Evolutionary conservation across 768 basidiomycete species (phyloP).

Genomic region (Pleurotus ostreatus): DNA sequence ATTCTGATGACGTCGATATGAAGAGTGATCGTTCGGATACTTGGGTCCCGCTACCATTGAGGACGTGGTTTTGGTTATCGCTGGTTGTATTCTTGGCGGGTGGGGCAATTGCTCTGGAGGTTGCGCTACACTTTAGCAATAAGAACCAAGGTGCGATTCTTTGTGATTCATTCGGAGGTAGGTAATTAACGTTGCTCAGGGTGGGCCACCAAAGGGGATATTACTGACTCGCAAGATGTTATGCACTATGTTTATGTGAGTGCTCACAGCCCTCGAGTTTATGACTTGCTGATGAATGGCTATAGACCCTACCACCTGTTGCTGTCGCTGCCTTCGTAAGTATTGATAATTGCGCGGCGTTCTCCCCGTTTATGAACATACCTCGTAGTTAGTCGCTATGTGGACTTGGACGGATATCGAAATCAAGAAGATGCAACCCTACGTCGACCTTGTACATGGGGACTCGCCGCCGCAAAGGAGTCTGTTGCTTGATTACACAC

Average conservation of each 20-base stretch:
- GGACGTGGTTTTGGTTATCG: slow-evolving; percentile 42
- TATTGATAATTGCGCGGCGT: not conserved
- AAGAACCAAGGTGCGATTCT: slow-evolving; percentile 36
- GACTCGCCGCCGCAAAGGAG: slow-evolving; percentile 49
- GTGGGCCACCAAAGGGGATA: slow-evolving; percentile 35
- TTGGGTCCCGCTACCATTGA: slow-evolving; percentile 44
- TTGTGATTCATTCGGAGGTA: not conserved
- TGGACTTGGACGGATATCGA: slow-evolving; percentile 59
- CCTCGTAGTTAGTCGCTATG: slow-evolving; percentile 35
- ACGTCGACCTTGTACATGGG: slow-evolving; percentile 54
- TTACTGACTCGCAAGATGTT: slow-evolving; percentile 27
- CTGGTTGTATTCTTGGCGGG: slow-evolving; percentile 32
- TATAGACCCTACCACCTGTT: slow-evolving; percentile 50
- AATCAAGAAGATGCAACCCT: slow-evolving; percentile 59
- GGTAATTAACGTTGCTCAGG: slow-evolving; percentile 26
- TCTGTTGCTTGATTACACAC: slow-evolving; percentile 52
- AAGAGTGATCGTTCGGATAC: not conserved
- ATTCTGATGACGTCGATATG: not conserved
- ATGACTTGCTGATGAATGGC: not conserved
- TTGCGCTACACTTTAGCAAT: slow-evolving; percentile 42
- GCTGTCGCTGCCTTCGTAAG: slow-evolving; percentile 41
- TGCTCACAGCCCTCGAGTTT: slow-evolving; percentile 1
- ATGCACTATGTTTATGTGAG: slow-evolving; percentile 54
- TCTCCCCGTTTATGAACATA: too few relatives aligned
- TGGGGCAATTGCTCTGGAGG: slow-evolving; percentile 41